Evolutionary conservation across 345 rosid species (phyloP), one percentile per base, ranked within the genome.

Genomic region (Durio zibethinus): DNA sequence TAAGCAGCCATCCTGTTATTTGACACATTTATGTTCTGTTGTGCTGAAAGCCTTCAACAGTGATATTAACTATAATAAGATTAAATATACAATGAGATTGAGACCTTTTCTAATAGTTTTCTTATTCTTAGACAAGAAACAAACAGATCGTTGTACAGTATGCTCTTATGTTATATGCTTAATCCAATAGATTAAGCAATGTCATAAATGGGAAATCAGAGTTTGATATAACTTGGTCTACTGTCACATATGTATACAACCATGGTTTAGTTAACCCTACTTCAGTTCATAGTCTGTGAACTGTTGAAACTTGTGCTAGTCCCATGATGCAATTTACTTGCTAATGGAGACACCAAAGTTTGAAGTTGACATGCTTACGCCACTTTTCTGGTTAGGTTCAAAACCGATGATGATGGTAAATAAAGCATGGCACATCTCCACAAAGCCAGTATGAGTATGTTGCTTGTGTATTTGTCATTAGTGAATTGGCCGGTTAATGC

Each of bases 301-400:
- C 10, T 68, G 18, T 43, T 23, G 31, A 21, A 54, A 38, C 53
- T n/a, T 68, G 12, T 27, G 50, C 43, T 7, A 64, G 69, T 27
- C 25, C 42, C 25, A 69, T 69, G 56, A 45, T 45, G 73, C 73
- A 69, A 45, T 31, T 27, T 70, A 47, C 74, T 47, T 70, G 40
- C 40, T 43, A 77, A 81, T 81, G 82, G 79, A 79, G 81, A 82
- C 72, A 74, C 75, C 83, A 79, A 82, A 77, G 79, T 74, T 63
- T 77, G 87, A 84, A 63, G 75, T 79, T 79, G 84, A 84, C 67
- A 62, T 74, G 81, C 84, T 84, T 81, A 84, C 83, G 77, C 84
- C 53, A 82, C 77, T 63, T 79, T 75, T 79, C 68, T 73, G 75
- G 71, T 79, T 79, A 84, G 84, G 82, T 84, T 84, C 77, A 84